Percentiles rank a stretch among this genome's conserved stretches.
Evolutionary conservation across 106 monocot genomes (phyloP).

Genomic region (Narthecium ossifragum): DNA sequence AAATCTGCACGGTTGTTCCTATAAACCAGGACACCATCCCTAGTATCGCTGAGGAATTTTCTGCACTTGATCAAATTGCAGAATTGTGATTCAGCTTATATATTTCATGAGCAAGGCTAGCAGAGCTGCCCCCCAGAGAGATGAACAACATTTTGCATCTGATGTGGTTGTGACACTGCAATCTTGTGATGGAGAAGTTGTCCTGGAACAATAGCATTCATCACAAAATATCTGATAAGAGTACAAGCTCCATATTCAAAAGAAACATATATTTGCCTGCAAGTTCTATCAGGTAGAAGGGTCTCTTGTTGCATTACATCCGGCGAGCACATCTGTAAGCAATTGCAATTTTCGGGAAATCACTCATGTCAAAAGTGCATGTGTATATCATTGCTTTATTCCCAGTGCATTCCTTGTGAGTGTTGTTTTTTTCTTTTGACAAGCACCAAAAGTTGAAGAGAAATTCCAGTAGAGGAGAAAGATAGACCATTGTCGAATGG

Average conservation of each 20-base stretch:
- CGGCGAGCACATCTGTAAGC: too few relatives aligned
- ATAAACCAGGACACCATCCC: constrained; percentile 21
- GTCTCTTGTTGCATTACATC: too few relatives aligned
- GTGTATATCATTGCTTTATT: neutral
- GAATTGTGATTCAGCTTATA: constrained; percentile 21
- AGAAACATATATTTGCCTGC: neutral
- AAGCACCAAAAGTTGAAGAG: neutral
- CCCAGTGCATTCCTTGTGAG: neutral
- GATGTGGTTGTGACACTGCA: neutral
- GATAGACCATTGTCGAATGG: too few relatives aligned
- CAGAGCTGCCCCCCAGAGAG: neutral
- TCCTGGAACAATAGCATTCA: too few relatives aligned
- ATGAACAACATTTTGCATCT: neutral
- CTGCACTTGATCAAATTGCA: constrained; percentile 16
- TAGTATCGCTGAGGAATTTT: constrained; percentile 23
- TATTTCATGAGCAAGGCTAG: neutral
- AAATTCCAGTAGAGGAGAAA: neutral
- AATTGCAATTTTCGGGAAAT: too few relatives aligned
- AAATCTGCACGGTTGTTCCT: constrained; percentile 15
- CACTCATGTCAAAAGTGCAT: too few relatives aligned
- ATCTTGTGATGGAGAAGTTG: neutral
- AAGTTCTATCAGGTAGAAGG: neutral
- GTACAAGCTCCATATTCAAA: neutral
- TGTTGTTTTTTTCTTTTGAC: neutral
- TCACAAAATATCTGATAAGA: neutral